These are phyloP conservation scores for Batkoa obscura DNA, from an alignment of 371 early-diverging fungal species.

Conservation along the genomic window DNA sequence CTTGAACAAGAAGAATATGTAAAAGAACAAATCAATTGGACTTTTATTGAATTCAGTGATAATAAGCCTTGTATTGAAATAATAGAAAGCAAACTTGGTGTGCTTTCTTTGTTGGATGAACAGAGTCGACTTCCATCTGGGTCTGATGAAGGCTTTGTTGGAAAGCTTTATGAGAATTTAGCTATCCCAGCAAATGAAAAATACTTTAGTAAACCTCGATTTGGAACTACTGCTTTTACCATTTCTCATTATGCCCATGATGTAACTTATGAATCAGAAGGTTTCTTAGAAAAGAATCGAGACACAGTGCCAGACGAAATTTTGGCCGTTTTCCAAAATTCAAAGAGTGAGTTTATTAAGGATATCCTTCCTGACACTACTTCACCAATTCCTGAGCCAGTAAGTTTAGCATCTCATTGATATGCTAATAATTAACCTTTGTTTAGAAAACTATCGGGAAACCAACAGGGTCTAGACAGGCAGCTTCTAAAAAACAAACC, in stretches of 20 bases:
- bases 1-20: constrained; percentile 92
- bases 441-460: not conserved
- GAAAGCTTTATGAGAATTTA: constrained; percentile 67
- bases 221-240: constrained; percentile 60
- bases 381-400: constrained; percentile 7
- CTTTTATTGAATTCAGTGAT: constrained; percentile 90
- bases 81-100: constrained; percentile 88
- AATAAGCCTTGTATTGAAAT: constrained; percentile 98
- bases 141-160: constrained; percentile 58
- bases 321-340: constrained; percentile 40
- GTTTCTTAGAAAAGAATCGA: constrained; percentile 97
- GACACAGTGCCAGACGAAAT: constrained; percentile 94
- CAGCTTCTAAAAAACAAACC: constrained; percentile 55
- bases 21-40: constrained; percentile 80
- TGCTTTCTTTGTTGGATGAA: constrained; percentile 92
- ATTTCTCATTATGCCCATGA: constrained; percentile 83
- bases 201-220: constrained; percentile 81
- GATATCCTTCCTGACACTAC: constrained; percentile 37
- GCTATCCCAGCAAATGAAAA: constrained; percentile 38
- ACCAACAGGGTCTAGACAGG: constrained; percentile 20
- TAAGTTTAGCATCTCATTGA: constrained; percentile 2
- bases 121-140: constrained; percentile 87
- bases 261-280: constrained; percentile 78
- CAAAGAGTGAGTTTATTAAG: constrained; percentile 50
- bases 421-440: not conserved